Base-by-base conservation (phyloP, 2,329 filamentous ascomycete genomes). In the Escovopsis weberi region DNA sequence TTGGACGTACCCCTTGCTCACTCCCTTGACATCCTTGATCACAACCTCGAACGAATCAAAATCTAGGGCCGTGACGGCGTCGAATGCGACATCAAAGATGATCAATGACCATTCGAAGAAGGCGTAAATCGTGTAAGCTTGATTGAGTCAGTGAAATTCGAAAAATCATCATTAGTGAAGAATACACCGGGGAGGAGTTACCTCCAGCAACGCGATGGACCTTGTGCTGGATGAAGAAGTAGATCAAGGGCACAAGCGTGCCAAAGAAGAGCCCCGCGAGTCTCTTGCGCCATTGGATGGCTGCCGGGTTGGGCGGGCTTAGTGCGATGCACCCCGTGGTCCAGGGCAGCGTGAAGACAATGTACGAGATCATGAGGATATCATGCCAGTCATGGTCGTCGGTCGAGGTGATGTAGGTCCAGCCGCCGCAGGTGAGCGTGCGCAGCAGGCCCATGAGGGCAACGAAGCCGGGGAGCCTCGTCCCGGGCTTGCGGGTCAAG, bases 321-420 rank as follows among this genome's bases (percentile, higher is more conserved):
- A 96, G 67, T 5, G 82, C 78, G 47, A 96, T 74, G 61, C 89
- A 95, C 39, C 91, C 91, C 39, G 86, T 62, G 2, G 89, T 98
- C 91, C 91, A 98, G 2, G 91, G 91, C 42, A 98, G 70, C 3
- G 91, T 96, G 32, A 86, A 83, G 38, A 98, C 81, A 43, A 98
- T 71, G 62, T 98, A 98, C 12, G 87, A 93, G 53, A 98, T 95
- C 91, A 98, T 98, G 61, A 98, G 89, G 48, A 96, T 89, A 57
- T 98, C 91, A 61, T 98, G 91, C 88, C 87, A 96, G 63, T 94
- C 80, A 62, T 98, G 91, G 60, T 96, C 86, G 59, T 98, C 91
- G 37, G 91, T 98, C 48, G 91, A 96, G 26, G 91, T 98, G 47
- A 98, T 80, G 62, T 96, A 98, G 42, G 91, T 95, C 89, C 91